Evolutionary conservation across 371 early-diverging fungal genomes (phyloP).

Genomic region (Coemansia sp.): DNA sequence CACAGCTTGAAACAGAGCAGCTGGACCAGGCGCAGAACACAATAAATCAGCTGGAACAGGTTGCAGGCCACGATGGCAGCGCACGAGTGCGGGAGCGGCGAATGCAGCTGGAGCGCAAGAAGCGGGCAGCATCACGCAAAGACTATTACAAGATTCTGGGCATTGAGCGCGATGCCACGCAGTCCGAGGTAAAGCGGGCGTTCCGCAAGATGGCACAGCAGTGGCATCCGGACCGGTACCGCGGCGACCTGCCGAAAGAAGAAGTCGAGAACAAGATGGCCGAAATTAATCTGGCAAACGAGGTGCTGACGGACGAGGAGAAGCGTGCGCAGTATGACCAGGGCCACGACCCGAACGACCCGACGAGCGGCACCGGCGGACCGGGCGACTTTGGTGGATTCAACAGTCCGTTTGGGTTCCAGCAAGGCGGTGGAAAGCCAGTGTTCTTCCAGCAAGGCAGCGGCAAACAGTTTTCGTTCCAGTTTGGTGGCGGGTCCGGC

Average conservation of each 20-base stretch:
- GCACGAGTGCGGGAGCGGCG: constrained; percentile 59
- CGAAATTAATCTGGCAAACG: constrained; percentile 91
- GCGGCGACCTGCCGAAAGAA: constrained; percentile 73
- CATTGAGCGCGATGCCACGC: constrained; percentile 71
- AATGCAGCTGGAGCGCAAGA: constrained; percentile 65
- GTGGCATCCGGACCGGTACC: constrained; percentile 90
- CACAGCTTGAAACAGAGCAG: constrained; percentile 64
- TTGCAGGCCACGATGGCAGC: constrained; percentile 57
- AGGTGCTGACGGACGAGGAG: constrained; percentile 81
- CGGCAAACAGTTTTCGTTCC: constrained; percentile 59
- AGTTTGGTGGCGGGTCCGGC: constrained; percentile 46
- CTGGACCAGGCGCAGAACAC: constrained; percentile 63
- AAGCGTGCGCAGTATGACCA: constrained; percentile 75
- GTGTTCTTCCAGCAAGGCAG: constrained; percentile 62
- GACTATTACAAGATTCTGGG: constrained; percentile 95
- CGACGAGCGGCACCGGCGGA: constrained; percentile 59
- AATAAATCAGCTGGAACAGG: constrained; percentile 67
- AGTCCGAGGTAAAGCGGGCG: constrained; percentile 86
- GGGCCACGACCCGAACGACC: constrained; percentile 93
- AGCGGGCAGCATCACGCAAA: constrained; percentile 68
- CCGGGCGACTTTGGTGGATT: constrained; percentile 56
- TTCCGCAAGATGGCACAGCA: constrained; percentile 85
- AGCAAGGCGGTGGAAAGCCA: constrained; percentile 55
- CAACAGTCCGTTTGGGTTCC: constrained; percentile 54
- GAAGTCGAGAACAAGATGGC: constrained; percentile 87